Evolutionary conservation across 2,329 filamentous ascomycete genomes (phyloP).

Genomic region (Neonectria sp.): DNA sequence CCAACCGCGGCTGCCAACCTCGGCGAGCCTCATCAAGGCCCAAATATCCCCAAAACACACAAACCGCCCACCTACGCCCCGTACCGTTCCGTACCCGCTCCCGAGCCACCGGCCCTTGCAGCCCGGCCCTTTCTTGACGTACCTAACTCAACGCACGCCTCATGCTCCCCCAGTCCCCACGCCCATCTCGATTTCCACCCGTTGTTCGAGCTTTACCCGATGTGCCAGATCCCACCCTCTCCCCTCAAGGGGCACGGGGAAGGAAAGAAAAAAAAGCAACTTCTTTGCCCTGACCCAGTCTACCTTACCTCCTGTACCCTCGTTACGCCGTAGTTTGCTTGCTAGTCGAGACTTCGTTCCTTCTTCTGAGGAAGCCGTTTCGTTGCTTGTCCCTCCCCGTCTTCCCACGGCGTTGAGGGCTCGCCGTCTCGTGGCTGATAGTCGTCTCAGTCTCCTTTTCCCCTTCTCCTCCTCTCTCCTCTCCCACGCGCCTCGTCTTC

Average conservation of each 20-base stretch:
- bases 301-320: constrained; percentile 37
- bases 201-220: constrained; percentile 40
- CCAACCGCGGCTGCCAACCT: constrained; percentile 12
- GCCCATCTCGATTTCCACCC: constrained; percentile 32
- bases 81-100: constrained; percentile 42
- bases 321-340: constrained; percentile 42
- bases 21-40: constrained; percentile 24
- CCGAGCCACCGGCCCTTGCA: constrained; percentile 44
- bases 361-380: constrained; percentile 45
- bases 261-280: constrained; percentile 43
- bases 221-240: constrained; percentile 48
- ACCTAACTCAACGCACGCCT: constrained; percentile 39
- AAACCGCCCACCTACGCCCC: constrained; percentile 29
- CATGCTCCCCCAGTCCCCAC: constrained; percentile 31
- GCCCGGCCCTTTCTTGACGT: constrained; percentile 40
- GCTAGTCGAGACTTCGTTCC: constrained; percentile 44
- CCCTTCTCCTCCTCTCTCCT: constrained; percentile 6
- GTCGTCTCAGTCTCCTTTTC: constrained; percentile 25
- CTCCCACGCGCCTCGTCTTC: constrained; percentile 25
- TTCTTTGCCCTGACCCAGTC: constrained; percentile 39
- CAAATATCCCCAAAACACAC: constrained; percentile 18
- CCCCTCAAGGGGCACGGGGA: constrained; percentile 38
- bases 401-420: constrained; percentile 29
- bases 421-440: constrained; percentile 42
- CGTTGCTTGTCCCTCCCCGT: constrained; percentile 39